These are phyloP conservation scores for Termitomyces sp. DNA, from an alignment of 768 basidiomycete genomes.

Conservation along the genomic window DNA sequence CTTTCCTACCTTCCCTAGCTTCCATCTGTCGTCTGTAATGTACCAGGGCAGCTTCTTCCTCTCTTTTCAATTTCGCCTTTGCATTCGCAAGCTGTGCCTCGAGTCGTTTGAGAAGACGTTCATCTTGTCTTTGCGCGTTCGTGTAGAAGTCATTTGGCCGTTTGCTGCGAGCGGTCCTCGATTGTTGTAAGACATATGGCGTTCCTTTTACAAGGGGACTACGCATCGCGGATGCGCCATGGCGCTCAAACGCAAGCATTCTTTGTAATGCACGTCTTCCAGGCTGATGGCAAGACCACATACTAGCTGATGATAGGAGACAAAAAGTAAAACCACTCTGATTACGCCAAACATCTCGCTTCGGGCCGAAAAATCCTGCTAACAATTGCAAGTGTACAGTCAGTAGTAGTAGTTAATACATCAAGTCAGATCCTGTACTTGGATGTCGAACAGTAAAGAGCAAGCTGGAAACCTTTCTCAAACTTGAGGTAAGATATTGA, in stretches of 20 bases:
- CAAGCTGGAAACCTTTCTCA: no score
- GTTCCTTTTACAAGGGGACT: neutral
- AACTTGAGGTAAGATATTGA: no score
- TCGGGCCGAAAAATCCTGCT: neutral
- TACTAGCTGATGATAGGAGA: neutral
- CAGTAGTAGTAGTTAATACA: no score
- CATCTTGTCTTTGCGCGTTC: slow-evolving; percentile 20
- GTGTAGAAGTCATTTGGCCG: slow-evolving; percentile 17
- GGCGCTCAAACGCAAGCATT: neutral
- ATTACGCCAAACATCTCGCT: neutral
- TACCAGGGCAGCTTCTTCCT: slow-evolving; percentile 17
- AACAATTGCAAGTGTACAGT: no score
- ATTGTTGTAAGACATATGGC: slow-evolving; percentile 10
- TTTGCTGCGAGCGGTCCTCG: slow-evolving; percentile 18
- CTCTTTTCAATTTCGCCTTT: slow-evolving; percentile 19
- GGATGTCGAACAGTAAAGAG: no score
- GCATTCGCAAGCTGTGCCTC: slow-evolving; percentile 24
- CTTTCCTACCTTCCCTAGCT: slow-evolving; percentile 16
- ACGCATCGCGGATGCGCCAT: neutral
- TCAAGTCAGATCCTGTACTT: no score
- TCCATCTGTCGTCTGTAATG: slow-evolving; percentile 9
- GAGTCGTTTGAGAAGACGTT: slow-evolving; percentile 25
- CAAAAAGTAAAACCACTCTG: no score
- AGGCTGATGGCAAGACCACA: neutral
- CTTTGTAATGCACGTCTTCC: neutral